Evolutionary conservation across 805 yeast genomes (phyloP).

Genomic region (Candida arabinofermentans): DNA sequence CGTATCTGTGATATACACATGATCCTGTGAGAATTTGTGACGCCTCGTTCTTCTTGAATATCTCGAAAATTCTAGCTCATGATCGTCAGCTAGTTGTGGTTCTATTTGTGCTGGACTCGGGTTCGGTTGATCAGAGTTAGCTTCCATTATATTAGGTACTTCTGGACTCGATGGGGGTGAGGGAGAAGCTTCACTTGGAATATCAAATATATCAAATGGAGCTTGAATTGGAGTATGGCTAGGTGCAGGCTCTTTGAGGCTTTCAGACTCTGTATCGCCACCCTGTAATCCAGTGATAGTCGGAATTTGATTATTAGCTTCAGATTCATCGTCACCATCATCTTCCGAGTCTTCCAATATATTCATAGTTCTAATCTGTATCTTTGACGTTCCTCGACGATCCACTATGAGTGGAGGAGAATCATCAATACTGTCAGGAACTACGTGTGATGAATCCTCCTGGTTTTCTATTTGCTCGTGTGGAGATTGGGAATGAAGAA

Average conservation of each 20-base stretch:
- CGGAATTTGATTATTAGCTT: not conserved
- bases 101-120: not conserved
- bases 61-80: not conserved
- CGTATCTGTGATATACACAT: slow-evolving; percentile 33
- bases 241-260: not conserved
- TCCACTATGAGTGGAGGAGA: not conserved
- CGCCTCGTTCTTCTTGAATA: slow-evolving; percentile 23
- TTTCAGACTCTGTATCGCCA: too few species aligned
- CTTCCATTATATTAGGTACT: not conserved
- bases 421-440: not conserved
- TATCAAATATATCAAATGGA: not conserved
- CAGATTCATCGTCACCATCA: too few species aligned
- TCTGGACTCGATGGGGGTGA: not conserved
- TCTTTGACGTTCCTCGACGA: not conserved
- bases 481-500: not conserved
- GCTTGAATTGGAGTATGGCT: not conserved
- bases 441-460: not conserved
- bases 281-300: too few species aligned
- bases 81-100: not conserved
- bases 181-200: not conserved
- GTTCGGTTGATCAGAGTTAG: not conserved
- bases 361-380: not conserved
- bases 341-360: not conserved
- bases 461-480: not conserved
- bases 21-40: slow-evolving; percentile 31